These are phyloP conservation scores for Dacryopinax spathularia DNA, from an alignment of 768 basidiomycete species.

Conservation along the genomic window DNA sequence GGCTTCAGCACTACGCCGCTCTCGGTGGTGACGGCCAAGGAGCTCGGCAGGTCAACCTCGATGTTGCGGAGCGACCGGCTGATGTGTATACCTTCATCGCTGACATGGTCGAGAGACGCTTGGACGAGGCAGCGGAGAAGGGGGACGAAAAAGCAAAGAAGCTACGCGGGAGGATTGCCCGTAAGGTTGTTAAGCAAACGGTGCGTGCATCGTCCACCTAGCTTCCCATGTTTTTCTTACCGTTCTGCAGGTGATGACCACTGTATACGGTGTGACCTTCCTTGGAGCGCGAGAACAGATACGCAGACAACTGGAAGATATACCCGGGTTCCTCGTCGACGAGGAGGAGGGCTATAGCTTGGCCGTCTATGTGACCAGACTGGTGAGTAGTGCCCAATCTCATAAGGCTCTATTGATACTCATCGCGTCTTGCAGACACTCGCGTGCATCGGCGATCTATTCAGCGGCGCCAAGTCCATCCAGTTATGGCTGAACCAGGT, in stretches of 20 bases:
- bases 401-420: neutral
- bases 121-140: conserved; percentile 41
- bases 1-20: conserved; percentile 95
- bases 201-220: conserved; percentile 32
- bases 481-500: conserved; percentile 79
- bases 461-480: conserved; percentile 81
- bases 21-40: conserved; percentile 84
- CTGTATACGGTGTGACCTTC: conserved; percentile 95
- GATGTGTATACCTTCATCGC: conserved; percentile 94
- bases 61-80: conserved; percentile 67
- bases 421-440: conserved; percentile 39
- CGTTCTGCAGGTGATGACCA: conserved; percentile 74
- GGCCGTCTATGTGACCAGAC: conserved; percentile 66
- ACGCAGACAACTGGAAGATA: conserved; percentile 66
- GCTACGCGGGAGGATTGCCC: conserved; percentile 60
- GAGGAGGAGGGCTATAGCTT: conserved; percentile 55
- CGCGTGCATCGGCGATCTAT: conserved; percentile 75
- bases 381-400: conserved; percentile 29
- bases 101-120: conserved; percentile 58
- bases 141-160: conserved; percentile 43
- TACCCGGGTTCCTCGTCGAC: conserved; percentile 47
- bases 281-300: conserved; percentile 92
- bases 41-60: conserved; percentile 84
- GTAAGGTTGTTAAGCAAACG: conserved; percentile 97
- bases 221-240: neutral